Percentiles rank a stretch among this genome's conserved stretches.
These are phyloP conservation scores for Rhododendron simsii DNA, from an alignment of 148 eudicot genomes.

Conservation along the genomic window DNA sequence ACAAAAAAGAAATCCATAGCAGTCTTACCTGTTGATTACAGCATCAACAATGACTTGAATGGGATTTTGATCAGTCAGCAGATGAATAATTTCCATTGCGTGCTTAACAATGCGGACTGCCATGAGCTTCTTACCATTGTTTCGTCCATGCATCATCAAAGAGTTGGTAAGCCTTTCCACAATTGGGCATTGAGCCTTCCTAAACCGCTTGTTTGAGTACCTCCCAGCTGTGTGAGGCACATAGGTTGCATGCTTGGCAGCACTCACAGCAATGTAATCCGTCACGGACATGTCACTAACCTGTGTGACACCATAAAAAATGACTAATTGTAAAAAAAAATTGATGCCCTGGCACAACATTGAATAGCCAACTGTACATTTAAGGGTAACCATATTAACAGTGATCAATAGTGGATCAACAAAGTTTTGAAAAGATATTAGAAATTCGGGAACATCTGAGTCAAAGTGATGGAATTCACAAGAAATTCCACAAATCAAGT, in stretches of 20 bases:
- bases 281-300: slow-evolving; percentile 40
- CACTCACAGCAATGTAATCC: slow-evolving; percentile 51
- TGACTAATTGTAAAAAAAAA: neutral
- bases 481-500: neutral
- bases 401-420: neutral
- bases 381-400: neutral
- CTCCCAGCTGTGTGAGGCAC: slow-evolving; percentile 58
- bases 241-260: slow-evolving; percentile 41
- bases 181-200: slow-evolving; percentile 60
- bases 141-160: slow-evolving; percentile 49
- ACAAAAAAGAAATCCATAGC: neutral
- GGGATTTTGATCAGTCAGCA: slow-evolving; percentile 41
- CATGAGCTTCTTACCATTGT: slow-evolving; percentile 52
- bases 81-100: slow-evolving; percentile 56
- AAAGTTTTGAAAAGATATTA: neutral
- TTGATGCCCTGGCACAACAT: neutral
- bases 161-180: slow-evolving; percentile 40
- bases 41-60: slow-evolving; percentile 48
- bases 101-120: slow-evolving; percentile 54
- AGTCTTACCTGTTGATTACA: slow-evolving; percentile 46
- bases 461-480: neutral
- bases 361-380: neutral
- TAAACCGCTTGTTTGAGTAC: slow-evolving; percentile 41
- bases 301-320: slow-evolving; percentile 13
- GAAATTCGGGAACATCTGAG: neutral